Percentiles rank a stretch among this genome's conserved stretches.
These are phyloP conservation scores for Pythium sukuiense DNA, from an alignment of 352 stramenopile species.

Conservation along the genomic window DNA sequence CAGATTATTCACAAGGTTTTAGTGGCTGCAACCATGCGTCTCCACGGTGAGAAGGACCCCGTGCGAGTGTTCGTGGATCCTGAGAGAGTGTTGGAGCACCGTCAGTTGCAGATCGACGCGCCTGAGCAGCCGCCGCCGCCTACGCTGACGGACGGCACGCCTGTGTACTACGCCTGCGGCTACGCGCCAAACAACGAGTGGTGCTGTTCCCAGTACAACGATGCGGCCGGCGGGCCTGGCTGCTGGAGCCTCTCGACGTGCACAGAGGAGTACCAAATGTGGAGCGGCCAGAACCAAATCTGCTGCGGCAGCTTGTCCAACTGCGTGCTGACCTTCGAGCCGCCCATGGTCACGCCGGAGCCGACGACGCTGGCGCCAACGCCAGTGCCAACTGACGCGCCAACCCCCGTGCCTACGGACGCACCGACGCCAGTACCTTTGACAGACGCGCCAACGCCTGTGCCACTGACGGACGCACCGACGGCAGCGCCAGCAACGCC, in stretches of 20 bases:
- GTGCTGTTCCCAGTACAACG: conserved; percentile 46
- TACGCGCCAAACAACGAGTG: conserved; percentile 35
- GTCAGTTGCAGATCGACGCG: conserved; percentile 40
- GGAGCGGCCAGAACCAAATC: conserved; percentile 53
- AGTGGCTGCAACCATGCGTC: background rate
- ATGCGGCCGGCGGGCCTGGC: conserved; percentile 20
- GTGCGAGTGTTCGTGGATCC: conserved; percentile 13
- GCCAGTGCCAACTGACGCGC: background rate
- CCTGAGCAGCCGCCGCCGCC: conserved; percentile 25
- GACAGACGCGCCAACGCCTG: background rate
- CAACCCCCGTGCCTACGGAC: conserved; percentile 7
- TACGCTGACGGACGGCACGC: conserved; percentile 26
- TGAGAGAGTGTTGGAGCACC: background rate
- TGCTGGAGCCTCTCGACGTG: conserved; percentile 48
- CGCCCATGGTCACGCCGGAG: conserved; percentile 30
- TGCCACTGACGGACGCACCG: conserved; percentile 8
- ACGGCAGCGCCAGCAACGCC: conserved; percentile 3
- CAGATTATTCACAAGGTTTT: conserved; percentile 11
- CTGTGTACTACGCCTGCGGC: conserved; percentile 46
- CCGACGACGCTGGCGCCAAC: conserved; percentile 9
- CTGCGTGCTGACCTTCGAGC: conserved; percentile 42
- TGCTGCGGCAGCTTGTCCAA: conserved; percentile 38
- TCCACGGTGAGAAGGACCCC: background rate
- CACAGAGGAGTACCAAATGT: conserved; percentile 32
- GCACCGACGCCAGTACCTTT: conserved; percentile 4